Evolutionary conservation across 163 green algal genomes (phyloP).

Genomic region (Chlorella variabilis): DNA sequence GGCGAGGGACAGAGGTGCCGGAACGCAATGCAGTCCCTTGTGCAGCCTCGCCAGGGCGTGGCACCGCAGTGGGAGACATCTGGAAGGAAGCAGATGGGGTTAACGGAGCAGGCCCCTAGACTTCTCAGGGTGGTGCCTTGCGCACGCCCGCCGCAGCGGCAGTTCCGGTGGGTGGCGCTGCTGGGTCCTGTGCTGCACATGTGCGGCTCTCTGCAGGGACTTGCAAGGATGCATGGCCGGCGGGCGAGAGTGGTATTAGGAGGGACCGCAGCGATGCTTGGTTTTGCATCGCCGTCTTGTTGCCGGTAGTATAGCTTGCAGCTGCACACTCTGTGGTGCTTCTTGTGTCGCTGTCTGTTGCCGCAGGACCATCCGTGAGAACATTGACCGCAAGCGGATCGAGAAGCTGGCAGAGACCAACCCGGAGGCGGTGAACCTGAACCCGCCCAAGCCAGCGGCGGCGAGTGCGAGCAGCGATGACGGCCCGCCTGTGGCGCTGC

Average conservation of each 20-base stretch:
- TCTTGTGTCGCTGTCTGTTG: no score
- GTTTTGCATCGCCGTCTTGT: no score
- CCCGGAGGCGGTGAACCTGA: neutral
- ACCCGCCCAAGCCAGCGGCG: neutral
- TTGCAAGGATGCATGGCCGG: no score
- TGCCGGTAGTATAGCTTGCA: no score
- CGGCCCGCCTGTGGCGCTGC: neutral
- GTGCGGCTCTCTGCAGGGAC: no score
- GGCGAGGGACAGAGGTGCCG: no score
- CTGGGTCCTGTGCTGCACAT: neutral
- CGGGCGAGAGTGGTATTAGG: no score
- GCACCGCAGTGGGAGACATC: neutral
- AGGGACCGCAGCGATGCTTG: no score
- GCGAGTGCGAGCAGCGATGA: neutral
- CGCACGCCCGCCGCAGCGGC: neutral
- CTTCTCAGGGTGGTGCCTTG: neutral
- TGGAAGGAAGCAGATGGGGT: neutral
- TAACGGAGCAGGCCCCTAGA: neutral
- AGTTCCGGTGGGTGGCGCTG: neutral
- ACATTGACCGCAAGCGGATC: constrained; percentile 34
- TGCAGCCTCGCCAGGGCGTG: neutral
- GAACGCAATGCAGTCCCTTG: neutral
- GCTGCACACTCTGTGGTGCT: no score
- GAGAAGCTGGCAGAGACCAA: constrained; percentile 23
- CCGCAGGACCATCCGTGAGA: constrained; percentile 32